phyloP scores from a whole-genome alignment of 805 yeast genomes.

The Metschnikowia noctiluminum region DNA sequence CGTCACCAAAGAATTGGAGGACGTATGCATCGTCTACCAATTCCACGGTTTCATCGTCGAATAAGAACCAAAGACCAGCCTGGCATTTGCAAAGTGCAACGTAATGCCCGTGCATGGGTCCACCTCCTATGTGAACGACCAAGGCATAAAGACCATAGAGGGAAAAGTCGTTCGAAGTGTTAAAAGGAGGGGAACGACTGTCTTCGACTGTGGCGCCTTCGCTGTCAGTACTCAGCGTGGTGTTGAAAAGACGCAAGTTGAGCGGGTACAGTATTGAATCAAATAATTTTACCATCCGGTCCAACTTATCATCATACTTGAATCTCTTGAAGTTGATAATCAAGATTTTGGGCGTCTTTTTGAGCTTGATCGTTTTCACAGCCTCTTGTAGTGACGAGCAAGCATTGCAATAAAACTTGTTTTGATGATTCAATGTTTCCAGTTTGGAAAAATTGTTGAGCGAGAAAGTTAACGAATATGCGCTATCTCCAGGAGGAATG shows the following conservation, averaged over 20 bases:
- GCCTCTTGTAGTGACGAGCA: slow-evolving; percentile 94
- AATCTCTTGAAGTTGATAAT: slow-evolving; percentile 88
- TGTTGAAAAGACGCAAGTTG: slow-evolving; percentile 63
- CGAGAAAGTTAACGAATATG: slow-evolving; percentile 70
- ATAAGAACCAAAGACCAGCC: slow-evolving; percentile 81
- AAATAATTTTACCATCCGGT: slow-evolving; percentile 80
- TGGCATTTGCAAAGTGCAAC: slow-evolving; percentile 80
- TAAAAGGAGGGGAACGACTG: not conserved
- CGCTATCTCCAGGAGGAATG: slow-evolving; percentile 56
- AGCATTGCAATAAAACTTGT: slow-evolving; percentile 88
- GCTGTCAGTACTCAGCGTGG: slow-evolving; percentile 35
- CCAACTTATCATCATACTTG: slow-evolving; percentile 81
- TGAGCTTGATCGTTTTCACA: slow-evolving; percentile 79
- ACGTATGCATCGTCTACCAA: slow-evolving; percentile 81
- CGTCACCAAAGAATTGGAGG: slow-evolving; percentile 81
- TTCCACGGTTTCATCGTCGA: slow-evolving; percentile 95
- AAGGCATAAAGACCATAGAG: slow-evolving; percentile 80
- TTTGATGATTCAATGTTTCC: slow-evolving; percentile 80
- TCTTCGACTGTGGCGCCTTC: slow-evolving; percentile 2
- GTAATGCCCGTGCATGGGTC: slow-evolving; percentile 97
- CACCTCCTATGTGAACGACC: slow-evolving; percentile 94
- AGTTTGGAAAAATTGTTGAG: slow-evolving; percentile 77
- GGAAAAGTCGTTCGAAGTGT: slow-evolving; percentile 34
- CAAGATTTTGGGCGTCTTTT: slow-evolving; percentile 70
- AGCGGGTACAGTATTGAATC: slow-evolving; percentile 81